Conservation (phyloP, 805 yeast genomes). For the Saturnispora diversa region DNA sequence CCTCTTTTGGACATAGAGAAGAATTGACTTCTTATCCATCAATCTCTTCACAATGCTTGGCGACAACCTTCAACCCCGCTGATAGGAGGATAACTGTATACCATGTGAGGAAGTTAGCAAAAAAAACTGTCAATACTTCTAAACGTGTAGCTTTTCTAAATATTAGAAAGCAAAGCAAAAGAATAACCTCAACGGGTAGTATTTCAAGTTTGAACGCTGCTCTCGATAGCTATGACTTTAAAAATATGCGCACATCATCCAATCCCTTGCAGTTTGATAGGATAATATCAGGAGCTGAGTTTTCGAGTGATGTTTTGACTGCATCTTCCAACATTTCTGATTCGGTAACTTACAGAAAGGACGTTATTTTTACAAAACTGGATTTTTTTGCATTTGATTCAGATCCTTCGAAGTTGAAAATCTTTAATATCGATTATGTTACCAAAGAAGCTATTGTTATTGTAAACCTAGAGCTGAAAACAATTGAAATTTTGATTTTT, state of each 20-base stretch:
- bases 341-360: slow-evolving; percentile 42
- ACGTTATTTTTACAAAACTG: slow-evolving; percentile 59
- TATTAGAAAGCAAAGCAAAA: slow-evolving; percentile 22
- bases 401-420: slow-evolving; percentile 27
- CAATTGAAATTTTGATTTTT: slow-evolving; percentile 43
- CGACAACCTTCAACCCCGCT: slow-evolving; percentile 47
- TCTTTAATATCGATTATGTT: slow-evolving; percentile 35
- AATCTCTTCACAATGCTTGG: slow-evolving; percentile 34
- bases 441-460: slow-evolving; percentile 58
- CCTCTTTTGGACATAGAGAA: slow-evolving; percentile 53
- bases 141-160: slow-evolving; percentile 12
- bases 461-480: slow-evolving; percentile 34
- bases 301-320: slow-evolving; percentile 20
- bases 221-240: slow-evolving; percentile 31
- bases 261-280: slow-evolving; percentile 37
- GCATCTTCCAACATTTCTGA: slow-evolving; percentile 20
- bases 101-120: slow-evolving; percentile 36
- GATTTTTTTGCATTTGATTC: slow-evolving; percentile 35
- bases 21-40: slow-evolving; percentile 48
- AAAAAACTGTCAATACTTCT: slow-evolving; percentile 15
- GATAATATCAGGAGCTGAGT: slow-evolving; percentile 36
- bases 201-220: slow-evolving; percentile 32
- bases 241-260: slow-evolving; percentile 31
- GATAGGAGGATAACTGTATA: slow-evolving; percentile 44
- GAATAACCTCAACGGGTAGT: slow-evolving; percentile 23